A percentile compares a stretch with the other conserved stretches of the same genome.
These are phyloP conservation scores for Lodderomyces elongisporus DNA, from an alignment of 1,139 yeast genomes.

Conservation along the genomic window DNA sequence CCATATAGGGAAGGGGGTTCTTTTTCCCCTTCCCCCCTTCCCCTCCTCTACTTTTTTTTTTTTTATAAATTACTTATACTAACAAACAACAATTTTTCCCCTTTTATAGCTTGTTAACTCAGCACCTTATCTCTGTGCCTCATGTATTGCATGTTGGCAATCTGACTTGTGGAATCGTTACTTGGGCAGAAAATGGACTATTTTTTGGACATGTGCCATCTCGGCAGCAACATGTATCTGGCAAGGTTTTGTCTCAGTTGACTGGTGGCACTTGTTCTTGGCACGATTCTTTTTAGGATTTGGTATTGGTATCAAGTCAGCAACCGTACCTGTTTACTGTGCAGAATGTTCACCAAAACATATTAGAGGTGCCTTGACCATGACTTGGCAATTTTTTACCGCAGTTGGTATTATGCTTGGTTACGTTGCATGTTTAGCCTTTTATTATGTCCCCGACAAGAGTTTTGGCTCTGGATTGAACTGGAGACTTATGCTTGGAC, in stretches of 20 bases:
- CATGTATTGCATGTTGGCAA: conserved; percentile 66
- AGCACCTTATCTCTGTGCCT: conserved; percentile 76
- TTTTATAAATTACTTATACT: no score
- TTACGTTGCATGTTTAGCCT: conserved; percentile 64
- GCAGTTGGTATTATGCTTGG: conserved; percentile 86
- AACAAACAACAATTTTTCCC: no score
- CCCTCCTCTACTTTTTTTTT: no score
- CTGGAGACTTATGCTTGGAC: conserved; percentile 81
- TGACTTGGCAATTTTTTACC: conserved; percentile 89
- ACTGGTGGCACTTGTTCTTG: conserved; percentile 72
- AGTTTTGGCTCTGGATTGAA: conserved; percentile 48
- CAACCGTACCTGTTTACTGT: conserved; percentile 77
- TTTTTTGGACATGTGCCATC: conserved; percentile 61
- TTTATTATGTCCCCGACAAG: conserved; percentile 28
- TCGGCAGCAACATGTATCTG: conserved; percentile 70
- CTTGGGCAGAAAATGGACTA: conserved; percentile 70
- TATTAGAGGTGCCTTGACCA: conserved; percentile 74
- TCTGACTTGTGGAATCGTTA: conserved; percentile 61
- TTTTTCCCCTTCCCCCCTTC: no score
- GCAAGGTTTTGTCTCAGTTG: conserved; percentile 64
- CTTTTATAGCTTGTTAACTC: conserved; percentile 76
- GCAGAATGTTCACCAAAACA: conserved; percentile 78
- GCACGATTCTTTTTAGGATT: conserved; percentile 70
- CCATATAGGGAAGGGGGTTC: no score
- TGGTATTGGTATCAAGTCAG: conserved; percentile 76